Evolutionary conservation across 805 yeast genomes (phyloP).

Genomic region (Starmerella etchellsii): DNA sequence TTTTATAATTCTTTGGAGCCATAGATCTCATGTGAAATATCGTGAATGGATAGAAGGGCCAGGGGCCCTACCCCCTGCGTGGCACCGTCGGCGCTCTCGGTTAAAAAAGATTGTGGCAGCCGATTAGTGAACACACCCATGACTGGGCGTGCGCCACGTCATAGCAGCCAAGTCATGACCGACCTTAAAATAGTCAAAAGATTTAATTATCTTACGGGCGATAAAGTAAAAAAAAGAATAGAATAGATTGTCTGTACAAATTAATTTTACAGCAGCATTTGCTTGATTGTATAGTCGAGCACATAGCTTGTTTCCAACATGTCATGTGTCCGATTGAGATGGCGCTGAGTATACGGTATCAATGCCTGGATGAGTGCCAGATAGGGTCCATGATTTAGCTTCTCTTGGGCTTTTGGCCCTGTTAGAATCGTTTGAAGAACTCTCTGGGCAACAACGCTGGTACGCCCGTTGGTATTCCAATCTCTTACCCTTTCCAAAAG

Average conservation of each 20-base stretch:
- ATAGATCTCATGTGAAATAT: no score
- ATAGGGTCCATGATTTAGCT: slow-evolving; percentile 52
- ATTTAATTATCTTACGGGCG: no score
- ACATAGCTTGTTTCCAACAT: slow-evolving; percentile 75
- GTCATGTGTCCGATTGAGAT: slow-evolving; percentile 60
- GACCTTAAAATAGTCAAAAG: no score
- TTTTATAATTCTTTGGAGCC: no score
- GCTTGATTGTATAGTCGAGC: slow-evolving; percentile 69
- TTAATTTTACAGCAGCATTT: slow-evolving; percentile 31
- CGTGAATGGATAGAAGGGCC: no score
- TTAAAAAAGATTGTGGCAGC: no score
- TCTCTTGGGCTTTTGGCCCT: slow-evolving; percentile 38
- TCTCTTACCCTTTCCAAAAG: slow-evolving; percentile 71
- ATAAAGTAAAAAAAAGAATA: neutral
- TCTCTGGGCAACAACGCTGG: slow-evolving; percentile 69
- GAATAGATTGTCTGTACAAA: no score
- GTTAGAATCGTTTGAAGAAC: slow-evolving; percentile 52
- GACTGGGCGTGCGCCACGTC: no score
- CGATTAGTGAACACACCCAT: no score
- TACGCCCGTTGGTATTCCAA: slow-evolving; percentile 86
- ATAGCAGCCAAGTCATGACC: no score
- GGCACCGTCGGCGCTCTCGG: no score
- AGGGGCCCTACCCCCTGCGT: no score
- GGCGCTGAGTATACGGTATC: slow-evolving; percentile 81
- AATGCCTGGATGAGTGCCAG: slow-evolving; percentile 59